These are phyloP conservation scores for Angomonas deanei DNA, from an alignment of 208 protist species.

Conservation along the genomic window DNA sequence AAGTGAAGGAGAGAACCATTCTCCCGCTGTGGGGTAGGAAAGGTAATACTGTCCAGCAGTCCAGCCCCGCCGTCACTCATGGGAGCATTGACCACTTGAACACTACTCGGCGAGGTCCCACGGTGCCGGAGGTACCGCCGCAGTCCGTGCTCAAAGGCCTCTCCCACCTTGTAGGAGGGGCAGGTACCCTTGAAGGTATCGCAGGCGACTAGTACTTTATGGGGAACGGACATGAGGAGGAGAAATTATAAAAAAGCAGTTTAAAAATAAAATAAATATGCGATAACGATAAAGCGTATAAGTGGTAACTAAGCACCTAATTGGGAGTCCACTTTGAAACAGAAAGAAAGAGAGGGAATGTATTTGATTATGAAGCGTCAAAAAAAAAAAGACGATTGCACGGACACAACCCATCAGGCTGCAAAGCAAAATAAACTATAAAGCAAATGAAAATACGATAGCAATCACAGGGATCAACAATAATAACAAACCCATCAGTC, in stretches of 20 bases:
- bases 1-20: neutral
- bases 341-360: too few relatives aligned
- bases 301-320: too few relatives aligned
- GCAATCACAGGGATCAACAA: too few relatives aligned
- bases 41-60: conserved; percentile 62
- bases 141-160: conserved; percentile 46
- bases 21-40: neutral
- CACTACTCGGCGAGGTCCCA: neutral
- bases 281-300: too few relatives aligned
- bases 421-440: too few relatives aligned
- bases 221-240: conserved; percentile 1
- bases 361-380: too few relatives aligned
- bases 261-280: too few relatives aligned
- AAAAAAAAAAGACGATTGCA: too few relatives aligned
- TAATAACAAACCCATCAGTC: conserved; percentile 7
- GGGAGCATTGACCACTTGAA: conserved; percentile 39
- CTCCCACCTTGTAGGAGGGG: conserved; percentile 41
- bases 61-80: conserved; percentile 83
- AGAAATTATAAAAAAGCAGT: neutral
- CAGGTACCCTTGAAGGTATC: conserved; percentile 83
- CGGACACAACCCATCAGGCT: too few relatives aligned
- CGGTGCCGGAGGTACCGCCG: conserved; percentile 2
- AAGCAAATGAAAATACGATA: too few relatives aligned
- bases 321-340: too few relatives aligned
- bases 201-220: conserved; percentile 41